phyloP scores from a whole-genome alignment of 345 rosid genomes.

The Erodium maritimum region DNA sequence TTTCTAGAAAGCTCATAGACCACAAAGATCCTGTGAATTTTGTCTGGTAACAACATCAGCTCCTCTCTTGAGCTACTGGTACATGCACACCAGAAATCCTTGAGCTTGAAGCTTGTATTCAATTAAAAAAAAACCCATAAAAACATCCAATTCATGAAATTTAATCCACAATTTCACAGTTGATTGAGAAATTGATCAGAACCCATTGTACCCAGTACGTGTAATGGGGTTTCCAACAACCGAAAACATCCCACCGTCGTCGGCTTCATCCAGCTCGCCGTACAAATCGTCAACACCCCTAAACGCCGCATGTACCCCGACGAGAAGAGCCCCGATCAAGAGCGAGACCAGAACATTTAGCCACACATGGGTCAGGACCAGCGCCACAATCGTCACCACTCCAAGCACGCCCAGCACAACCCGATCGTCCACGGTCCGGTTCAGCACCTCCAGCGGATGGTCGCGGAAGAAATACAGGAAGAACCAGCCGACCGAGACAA shows the following conservation, averaged over 20 bases:
- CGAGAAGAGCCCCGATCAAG: conserved; percentile 38
- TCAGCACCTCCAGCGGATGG: conserved; percentile 40
- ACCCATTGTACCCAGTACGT: conserved; percentile 23
- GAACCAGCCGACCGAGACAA: conserved; percentile 60
- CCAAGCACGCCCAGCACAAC: conserved; percentile 37
- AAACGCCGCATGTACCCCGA: conserved; percentile 54
- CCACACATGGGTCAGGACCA: conserved; percentile 73
- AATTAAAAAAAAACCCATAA: not conserved
- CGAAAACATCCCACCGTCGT: conserved; percentile 27
- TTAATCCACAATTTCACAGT: not conserved
- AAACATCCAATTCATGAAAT: not conserved
- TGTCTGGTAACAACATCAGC: too few species aligned
- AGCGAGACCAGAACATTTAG: conserved; percentile 57
- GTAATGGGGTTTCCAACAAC: conserved; percentile 36
- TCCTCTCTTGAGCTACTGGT: too few species aligned
- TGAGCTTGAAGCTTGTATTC: too few species aligned
- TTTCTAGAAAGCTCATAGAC: not conserved
- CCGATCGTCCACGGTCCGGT: conserved; percentile 40
- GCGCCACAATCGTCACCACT: conserved; percentile 46
- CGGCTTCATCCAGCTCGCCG: conserved; percentile 49
- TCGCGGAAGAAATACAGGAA: conserved; percentile 65
- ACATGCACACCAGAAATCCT: not conserved
- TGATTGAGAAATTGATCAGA: conserved; percentile 11
- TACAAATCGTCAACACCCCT: conserved; percentile 62
- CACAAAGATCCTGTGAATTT: not conserved